phyloP scores from a whole-genome alignment of 2,329 filamentous ascomycete species.

The Ambrosiella xylebori region DNA sequence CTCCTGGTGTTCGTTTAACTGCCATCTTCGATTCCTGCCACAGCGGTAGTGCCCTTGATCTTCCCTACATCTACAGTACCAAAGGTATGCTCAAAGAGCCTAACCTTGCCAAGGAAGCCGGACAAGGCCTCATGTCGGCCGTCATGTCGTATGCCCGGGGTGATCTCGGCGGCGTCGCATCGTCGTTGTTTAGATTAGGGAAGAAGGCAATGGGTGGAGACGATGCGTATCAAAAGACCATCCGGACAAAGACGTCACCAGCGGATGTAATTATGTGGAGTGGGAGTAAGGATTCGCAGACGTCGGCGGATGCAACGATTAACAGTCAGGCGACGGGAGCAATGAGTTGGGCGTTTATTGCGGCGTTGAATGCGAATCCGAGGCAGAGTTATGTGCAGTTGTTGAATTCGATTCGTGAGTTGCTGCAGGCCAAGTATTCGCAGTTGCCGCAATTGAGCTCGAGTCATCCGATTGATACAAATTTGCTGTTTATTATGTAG shows the following conservation, averaged over 20 bases:
- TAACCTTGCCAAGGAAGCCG: conserved; percentile 55
- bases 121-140: conserved; percentile 46
- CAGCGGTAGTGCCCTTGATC: conserved; percentile 38
- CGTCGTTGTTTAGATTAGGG: conserved; percentile 55
- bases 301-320: conserved; percentile 72
- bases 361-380: conserved; percentile 67
- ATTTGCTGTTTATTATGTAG: conserved; percentile 47
- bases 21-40: conserved; percentile 39
- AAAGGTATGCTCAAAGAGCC: conserved; percentile 57
- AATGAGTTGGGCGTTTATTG: conserved; percentile 88
- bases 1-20: conserved; percentile 49
- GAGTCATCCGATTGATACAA: conserved; percentile 66
- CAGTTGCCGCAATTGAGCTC: conserved; percentile 86
- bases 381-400: conserved; percentile 84
- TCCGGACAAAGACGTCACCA: conserved; percentile 70
- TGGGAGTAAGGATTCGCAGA: conserved; percentile 78
- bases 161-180: conserved; percentile 61
- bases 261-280: conserved; percentile 90
- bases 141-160: conserved; percentile 62
- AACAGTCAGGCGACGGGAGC: conserved; percentile 71
- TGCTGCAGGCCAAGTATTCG: conserved; percentile 60
- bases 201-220: conserved; percentile 59
- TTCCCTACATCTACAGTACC: conserved; percentile 45
- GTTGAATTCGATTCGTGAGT: conserved; percentile 75
- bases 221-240: conserved; percentile 53